A percentile compares a stretch with the other conserved stretches of the same genome.
Conservation (phyloP, 129 eudicot species). For the Chrysanthemum seticuspe region DNA sequence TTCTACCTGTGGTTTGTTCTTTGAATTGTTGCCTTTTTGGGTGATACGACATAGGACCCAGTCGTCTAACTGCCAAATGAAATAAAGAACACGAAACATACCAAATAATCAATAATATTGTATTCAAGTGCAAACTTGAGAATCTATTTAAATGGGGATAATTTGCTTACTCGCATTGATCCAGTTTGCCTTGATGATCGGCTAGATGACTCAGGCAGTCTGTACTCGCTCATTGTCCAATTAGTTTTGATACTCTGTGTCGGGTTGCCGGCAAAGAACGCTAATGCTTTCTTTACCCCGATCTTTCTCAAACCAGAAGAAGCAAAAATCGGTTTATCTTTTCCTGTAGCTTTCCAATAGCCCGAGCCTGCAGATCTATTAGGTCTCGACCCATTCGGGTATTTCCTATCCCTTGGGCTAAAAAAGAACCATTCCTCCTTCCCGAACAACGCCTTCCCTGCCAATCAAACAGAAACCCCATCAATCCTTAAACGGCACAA, state of each 20-base stretch:
- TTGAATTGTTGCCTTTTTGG: constrained; percentile 83
- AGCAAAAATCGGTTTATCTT: constrained; percentile 52
- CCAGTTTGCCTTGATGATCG: constrained; percentile 44
- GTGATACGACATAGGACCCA: constrained; percentile 71
- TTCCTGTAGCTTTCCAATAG: constrained; percentile 73
- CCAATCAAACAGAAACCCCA: constrained; percentile 7
- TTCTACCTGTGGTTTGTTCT: constrained; percentile 40
- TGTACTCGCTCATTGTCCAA: constrained; percentile 76
- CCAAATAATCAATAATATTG: not conserved
- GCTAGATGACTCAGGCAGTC: constrained; percentile 48
- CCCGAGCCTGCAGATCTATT: constrained; percentile 60
- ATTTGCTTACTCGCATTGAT: constrained; percentile 61
- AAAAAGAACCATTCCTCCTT: constrained; percentile 70
- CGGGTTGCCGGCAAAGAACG: constrained; percentile 53
- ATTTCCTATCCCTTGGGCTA: constrained; percentile 66
- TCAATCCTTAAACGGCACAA: not conserved
- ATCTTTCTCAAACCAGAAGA: constrained; percentile 49
- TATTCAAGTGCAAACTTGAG: not conserved
- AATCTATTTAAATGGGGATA: not conserved
- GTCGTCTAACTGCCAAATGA: constrained; percentile 57
- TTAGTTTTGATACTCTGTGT: constrained; percentile 51
- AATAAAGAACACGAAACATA: not conserved
- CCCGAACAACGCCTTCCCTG: constrained; percentile 57
- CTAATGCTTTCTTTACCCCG: constrained; percentile 60
- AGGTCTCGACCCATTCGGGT: constrained; percentile 67